Percentiles rank a stretch among this genome's conserved stretches.
These are phyloP conservation scores for Ogataea degrootiae DNA, from an alignment of 805 yeast genomes.

Conservation along the genomic window DNA sequence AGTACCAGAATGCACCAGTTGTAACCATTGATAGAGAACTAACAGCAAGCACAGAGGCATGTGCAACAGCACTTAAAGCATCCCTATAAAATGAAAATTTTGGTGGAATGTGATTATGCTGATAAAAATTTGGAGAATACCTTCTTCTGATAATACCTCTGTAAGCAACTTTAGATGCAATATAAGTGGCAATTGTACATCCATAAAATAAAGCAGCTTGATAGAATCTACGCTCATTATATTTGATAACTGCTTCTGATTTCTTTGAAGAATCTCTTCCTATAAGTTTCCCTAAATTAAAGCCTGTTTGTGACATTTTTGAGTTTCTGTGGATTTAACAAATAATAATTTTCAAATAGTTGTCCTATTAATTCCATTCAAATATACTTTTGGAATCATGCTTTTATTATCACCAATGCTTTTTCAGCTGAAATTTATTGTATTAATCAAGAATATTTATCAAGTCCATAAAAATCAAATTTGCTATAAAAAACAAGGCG, in stretches of 20 bases:
- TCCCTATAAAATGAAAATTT: slow-evolving; percentile 75
- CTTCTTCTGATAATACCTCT: slow-evolving; percentile 69
- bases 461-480: no score
- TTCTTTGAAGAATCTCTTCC: slow-evolving; percentile 1
- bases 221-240: slow-evolving; percentile 56
- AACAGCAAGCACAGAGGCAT: slow-evolving; percentile 72
- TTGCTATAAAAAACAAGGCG: no score
- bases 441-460: no score
- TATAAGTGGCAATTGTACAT: slow-evolving; percentile 65
- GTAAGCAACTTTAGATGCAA: slow-evolving; percentile 70
- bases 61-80: slow-evolving; percentile 79
- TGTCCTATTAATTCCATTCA: background rate
- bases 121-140: slow-evolving; percentile 71
- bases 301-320: background rate
- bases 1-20: slow-evolving; percentile 75
- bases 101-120: slow-evolving; percentile 84
- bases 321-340: background rate
- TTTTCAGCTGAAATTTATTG: no score
- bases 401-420: no score
- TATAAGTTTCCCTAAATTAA: background rate
- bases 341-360: background rate
- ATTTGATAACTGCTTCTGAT: slow-evolving; percentile 37
- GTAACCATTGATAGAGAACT: slow-evolving; percentile 68
- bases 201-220: slow-evolving; percentile 73
- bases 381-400: no score